Base-by-base conservation (phyloP, 768 basidiomycete genomes). In the Lactarius hengduanensis region DNA sequence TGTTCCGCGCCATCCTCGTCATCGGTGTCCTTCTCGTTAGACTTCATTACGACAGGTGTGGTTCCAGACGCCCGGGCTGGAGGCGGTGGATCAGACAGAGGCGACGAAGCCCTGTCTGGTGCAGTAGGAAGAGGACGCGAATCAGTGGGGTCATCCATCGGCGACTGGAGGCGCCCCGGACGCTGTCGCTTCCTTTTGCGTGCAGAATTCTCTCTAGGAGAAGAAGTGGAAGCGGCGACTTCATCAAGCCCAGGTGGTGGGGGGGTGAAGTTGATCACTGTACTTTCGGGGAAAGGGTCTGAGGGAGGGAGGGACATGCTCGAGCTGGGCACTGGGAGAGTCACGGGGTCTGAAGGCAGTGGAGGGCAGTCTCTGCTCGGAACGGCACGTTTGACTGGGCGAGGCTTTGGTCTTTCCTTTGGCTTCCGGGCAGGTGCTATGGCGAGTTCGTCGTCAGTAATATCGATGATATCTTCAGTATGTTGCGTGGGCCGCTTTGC, bases 361-460 rank as follows among this genome's bases (percentile, higher is more conserved):
- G 36, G 64, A 4, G 62, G 61, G 18, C 67, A 65, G 41, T 66
- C 53, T 32, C 62, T 66, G 7, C 45, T 22, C 16, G 64, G 68
- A 61, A 67, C 62, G 11, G 64, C 61, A 32, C 66, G 70, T 36
- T 70, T 71, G n/a, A 59, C 28, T 30, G 59, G 56, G 20, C 62
- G 64, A 11, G 67, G 53, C 57, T 66, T 72, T 9, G 61, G 36
- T 45, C 59, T 70, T 47, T 59, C 26, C 34, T 32, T 59, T 16
- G 55, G 28, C 45, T 65, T 70, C 20, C 34, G 55, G 5, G 45
- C 7, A 34, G 71, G 72, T 2, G 70, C 63, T n/a, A 71, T 45
- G 6, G 68, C 59, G 15, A 76, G 56, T 28, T 76, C 76, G 22
- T 77, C 76, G 7, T 77, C 76, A 1, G 74, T 71, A 40, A 76